Base-by-base conservation (phyloP, 2,329 filamentous ascomycete genomes). In the Penicillium sp. region DNA sequence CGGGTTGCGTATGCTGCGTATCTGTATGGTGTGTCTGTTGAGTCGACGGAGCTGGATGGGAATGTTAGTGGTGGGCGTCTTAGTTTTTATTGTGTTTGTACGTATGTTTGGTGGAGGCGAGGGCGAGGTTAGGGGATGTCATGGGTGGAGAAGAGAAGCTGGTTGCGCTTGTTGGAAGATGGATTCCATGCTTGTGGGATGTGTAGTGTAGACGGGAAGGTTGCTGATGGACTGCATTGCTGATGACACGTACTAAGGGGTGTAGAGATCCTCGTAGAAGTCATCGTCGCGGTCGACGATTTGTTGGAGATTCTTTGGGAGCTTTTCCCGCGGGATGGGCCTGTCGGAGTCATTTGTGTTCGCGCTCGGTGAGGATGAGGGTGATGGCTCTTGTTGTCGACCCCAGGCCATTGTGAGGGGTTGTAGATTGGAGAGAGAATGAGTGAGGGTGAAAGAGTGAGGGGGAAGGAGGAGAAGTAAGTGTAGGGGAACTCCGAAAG, bases 1-100 rank as follows among this genome's bases (percentile, higher is more conserved):
- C 94, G 87, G 54, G 87, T 85, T 41, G 91, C 90, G 75, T 99
- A 99, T 62, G 89, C 94, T 51, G 92, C 93, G 75, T 97, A 99
- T 66, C 94, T 89, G 66, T 96, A 78, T 62, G 85, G 87, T 62
- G 86, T 89, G 48, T 97, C 90, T 53, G 91, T 97, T 4, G 91
- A 89, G 63, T 95, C 88, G 50, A 86, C 81, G 12, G 81, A 84
- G 65, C 87, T 90, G 68, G n/a, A 51, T 33, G 29, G 23, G 50
- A n/a, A n/a, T n/a, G n/a, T n/a, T n/a, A n/a, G 59, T 62, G 46
- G 39, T 61, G 52, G 58, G 53, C 45, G 52, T 30, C 42, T 20
- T 33, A 17, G 15, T 33, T 56, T 26, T 26, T 21, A 39, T 46
- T 49, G 52, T 32, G 8, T 44, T n/a, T 39, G 20, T 46, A 27